Conservation (phyloP, 495 filamentous ascomycete genomes). For the Halenospora varia region DNA sequence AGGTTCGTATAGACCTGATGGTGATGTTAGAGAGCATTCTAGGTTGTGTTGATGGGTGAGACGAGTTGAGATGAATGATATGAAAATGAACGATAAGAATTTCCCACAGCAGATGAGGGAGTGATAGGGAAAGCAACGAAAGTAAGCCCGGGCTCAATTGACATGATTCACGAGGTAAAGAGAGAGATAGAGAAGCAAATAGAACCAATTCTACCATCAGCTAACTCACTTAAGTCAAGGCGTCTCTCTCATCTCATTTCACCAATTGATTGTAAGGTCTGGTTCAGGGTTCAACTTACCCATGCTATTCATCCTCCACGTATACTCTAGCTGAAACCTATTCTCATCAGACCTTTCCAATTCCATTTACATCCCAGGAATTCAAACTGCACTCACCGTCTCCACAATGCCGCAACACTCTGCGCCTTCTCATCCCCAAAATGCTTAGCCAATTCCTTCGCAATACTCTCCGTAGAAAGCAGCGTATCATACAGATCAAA, state of each 20-base stretch:
- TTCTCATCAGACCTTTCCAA: constrained; percentile 35
- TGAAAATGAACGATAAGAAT: no score
- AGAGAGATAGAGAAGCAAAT: no score
- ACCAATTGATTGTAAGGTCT: neutral
- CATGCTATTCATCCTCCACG: constrained; percentile 81
- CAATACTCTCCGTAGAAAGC: constrained; percentile 65
- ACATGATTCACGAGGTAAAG: no score
- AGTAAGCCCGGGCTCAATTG: no score
- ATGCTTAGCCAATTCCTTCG: constrained; percentile 43
- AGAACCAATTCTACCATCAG: no score
- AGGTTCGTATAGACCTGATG: constrained; percentile 53
- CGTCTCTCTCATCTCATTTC: neutral
- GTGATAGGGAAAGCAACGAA: no score
- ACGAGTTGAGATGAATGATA: neutral
- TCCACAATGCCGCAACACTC: constrained; percentile 49
- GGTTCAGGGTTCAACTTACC: constrained; percentile 35
- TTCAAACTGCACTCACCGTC: constrained; percentile 28
- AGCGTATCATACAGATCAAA: constrained; percentile 78
- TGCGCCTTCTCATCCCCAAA: constrained; percentile 51
- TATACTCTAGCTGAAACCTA: constrained; percentile 73
- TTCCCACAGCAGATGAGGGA: no score
- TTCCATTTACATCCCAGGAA: neutral
- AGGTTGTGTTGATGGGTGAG: neutral
- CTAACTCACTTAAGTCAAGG: neutral
- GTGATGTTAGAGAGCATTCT: constrained; percentile 9